phyloP scores from a whole-genome alignment of 148 eudicot species.

The Camellia japonica region DNA sequence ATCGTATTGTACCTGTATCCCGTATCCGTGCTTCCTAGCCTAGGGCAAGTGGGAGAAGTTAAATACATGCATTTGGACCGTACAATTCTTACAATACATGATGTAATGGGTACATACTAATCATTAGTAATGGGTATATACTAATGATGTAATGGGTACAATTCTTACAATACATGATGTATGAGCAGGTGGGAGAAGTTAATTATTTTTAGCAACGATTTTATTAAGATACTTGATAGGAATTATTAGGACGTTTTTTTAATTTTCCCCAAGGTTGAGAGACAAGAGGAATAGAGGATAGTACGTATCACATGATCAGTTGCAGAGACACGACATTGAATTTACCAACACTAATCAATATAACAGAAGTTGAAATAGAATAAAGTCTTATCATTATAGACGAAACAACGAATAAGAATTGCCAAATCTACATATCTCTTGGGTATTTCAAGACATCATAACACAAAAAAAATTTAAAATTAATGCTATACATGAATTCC shows the following conservation, averaged over 20 bases:
- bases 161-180: neutral
- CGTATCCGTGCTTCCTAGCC: too few species aligned
- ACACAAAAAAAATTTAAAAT: neutral
- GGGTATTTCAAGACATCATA: neutral
- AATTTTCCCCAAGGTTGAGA: neutral
- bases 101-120: too few species aligned
- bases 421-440: neutral
- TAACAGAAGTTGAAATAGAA: neutral
- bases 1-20: too few species aligned
- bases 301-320: neutral
- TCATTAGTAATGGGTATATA: too few species aligned
- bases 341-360: neutral
- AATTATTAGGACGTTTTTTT: neutral
- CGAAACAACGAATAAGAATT: neutral
- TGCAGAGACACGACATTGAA: neutral
- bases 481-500: neutral
- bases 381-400: neutral
- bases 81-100: too few species aligned
- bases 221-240: too few species aligned
- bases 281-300: too few species aligned
- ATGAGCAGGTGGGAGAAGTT: too few species aligned
- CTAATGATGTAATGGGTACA: neutral
- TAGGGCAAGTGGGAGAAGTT: too few species aligned
- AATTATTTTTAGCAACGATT: too few species aligned
- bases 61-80: too few species aligned